Conservation (phyloP, 495 filamentous ascomycete species). For the Tricharina praecox region DNA sequence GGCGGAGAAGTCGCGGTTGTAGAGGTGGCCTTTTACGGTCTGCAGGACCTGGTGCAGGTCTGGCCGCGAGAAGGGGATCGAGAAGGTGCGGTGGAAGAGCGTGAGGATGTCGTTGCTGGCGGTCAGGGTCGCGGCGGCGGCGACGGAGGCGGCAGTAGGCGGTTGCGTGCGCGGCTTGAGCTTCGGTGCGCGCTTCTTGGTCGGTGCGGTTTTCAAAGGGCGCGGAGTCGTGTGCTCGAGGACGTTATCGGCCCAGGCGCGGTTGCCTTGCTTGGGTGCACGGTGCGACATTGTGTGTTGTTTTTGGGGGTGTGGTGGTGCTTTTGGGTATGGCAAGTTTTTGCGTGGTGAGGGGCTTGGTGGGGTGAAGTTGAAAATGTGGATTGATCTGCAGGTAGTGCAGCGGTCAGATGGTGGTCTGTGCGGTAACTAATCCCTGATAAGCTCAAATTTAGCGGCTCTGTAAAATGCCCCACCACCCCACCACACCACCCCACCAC, state of each 20-base stretch:
- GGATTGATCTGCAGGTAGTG: too few relatives aligned
- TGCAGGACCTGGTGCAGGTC: conserved; percentile 46
- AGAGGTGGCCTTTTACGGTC: conserved; percentile 65
- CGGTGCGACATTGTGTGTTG: not conserved
- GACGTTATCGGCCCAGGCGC: not conserved
- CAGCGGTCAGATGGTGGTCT: too few relatives aligned
- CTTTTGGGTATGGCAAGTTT: too few relatives aligned
- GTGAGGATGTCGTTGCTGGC: conserved; percentile 49
- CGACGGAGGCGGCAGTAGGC: not conserved
- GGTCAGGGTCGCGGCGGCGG: not conserved
- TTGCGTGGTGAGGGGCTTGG: not conserved
- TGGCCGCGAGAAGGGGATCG: conserved; percentile 27
- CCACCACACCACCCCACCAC: too few relatives aligned
- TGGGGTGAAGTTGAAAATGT: too few relatives aligned
- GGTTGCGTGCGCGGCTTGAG: not conserved
- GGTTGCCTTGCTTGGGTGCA: conserved; percentile 2
- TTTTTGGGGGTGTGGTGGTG: not conserved
- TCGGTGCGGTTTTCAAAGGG: not conserved
- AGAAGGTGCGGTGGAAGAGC: conserved; percentile 51
- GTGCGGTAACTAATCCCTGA: too few relatives aligned
- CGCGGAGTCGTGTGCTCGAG: not conserved
- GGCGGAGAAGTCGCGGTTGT: conserved; percentile 59
- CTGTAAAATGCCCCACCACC: too few relatives aligned
- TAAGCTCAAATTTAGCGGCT: too few relatives aligned
- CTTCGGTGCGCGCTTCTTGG: not conserved